Evolutionary conservation across 2,329 filamentous ascomycete genomes (phyloP).

Genomic region (Stemphylium vesicarium): DNA sequence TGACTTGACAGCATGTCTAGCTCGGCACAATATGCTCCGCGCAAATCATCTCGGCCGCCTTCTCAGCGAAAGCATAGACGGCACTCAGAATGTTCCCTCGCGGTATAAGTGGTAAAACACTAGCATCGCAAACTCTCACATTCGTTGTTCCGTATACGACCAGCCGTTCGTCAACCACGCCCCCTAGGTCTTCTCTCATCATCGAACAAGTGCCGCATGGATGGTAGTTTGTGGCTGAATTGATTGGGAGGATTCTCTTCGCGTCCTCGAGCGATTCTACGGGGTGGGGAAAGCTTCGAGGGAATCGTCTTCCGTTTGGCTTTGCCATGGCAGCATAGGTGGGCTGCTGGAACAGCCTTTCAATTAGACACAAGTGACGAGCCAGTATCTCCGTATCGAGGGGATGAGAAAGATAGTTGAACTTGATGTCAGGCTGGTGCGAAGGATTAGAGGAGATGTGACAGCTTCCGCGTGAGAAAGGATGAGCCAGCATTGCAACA

Average conservation of each 20-base stretch:
- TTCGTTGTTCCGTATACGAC: conserved; percentile 41
- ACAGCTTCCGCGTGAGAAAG: conserved; percentile 51
- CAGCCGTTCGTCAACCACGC: conserved; percentile 39
- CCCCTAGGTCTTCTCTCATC: conserved; percentile 36
- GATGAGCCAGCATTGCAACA: conserved; percentile 35
- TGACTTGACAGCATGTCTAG: too few relatives aligned
- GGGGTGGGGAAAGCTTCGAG: conserved; percentile 21
- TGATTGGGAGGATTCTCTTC: conserved; percentile 19
- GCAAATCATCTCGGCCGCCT: conserved; percentile 12
- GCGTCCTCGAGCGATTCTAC: conserved; percentile 21
- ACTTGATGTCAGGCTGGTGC: conserved; percentile 48
- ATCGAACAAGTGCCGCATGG: conserved; percentile 45
- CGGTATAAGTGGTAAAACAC: conserved; percentile 33
- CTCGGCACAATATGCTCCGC: too few relatives aligned
- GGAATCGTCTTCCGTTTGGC: conserved; percentile 16
- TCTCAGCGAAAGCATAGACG: conserved; percentile 36
- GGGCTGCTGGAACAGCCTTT: conserved; percentile 29
- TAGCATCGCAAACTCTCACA: conserved; percentile 38
- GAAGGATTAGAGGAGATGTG: conserved; percentile 48
- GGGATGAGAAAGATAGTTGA: conserved; percentile 54
- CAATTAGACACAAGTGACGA: conserved; percentile 46
- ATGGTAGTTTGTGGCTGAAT: conserved; percentile 33
- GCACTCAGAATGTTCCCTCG: conserved; percentile 27
- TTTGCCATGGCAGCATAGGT: conserved; percentile 17
- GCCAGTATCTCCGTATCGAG: conserved; percentile 52